Evolutionary conservation across 495 filamentous ascomycete genomes (phyloP), one percentile per base, ranked within the genome.

Genomic region (Xylaria acuta): DNA sequence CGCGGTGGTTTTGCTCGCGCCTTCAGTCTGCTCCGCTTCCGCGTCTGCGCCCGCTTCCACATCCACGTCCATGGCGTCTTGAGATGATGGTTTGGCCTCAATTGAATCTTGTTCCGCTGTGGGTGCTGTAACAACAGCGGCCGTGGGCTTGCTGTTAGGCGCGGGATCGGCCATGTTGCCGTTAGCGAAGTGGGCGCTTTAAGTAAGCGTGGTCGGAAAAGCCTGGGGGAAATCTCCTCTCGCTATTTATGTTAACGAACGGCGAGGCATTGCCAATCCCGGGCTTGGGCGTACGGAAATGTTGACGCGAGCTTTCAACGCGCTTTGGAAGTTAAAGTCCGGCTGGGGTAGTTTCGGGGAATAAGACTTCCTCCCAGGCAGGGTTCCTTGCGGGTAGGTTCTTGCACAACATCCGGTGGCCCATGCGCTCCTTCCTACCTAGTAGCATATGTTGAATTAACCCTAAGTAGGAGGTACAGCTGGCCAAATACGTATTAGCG

Each of bases 101-200:
- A 84, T 85, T 32, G 82, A 84, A 68, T 84, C 82, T 79, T 79
- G 84, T 71, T 84, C 83, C 59, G 81, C 80, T 72, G 79, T 77
- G 74, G 82, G 77, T n/a, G 34, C 14, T 16, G 22, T 27, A 36
- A 14, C 27, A 43, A 30, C 32, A 14, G 32, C 32, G 14, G 30
- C 68, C 18, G 51, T 47, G 36, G 69, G 59, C 34, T 56, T 71
- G 45, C 64, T 47, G 18, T 53, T 16, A n/a, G 45, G 38, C 25
- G 32, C 43, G 20, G 41, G 58, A 53, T 71, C 60, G 59, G 69
- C 45, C 69, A 71, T 71, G 47, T 70, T 54, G 45, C 38, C 45
- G 45, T 64, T 16, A 38, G 45, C 32, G 16, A 5, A 14, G 16
- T 3, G 8, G 27, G 22, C 14, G 38, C 40, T 6, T 22, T 22